Conservation (phyloP, 768 basidiomycete species). For the Tricholoma bakamatsutake region DNA sequence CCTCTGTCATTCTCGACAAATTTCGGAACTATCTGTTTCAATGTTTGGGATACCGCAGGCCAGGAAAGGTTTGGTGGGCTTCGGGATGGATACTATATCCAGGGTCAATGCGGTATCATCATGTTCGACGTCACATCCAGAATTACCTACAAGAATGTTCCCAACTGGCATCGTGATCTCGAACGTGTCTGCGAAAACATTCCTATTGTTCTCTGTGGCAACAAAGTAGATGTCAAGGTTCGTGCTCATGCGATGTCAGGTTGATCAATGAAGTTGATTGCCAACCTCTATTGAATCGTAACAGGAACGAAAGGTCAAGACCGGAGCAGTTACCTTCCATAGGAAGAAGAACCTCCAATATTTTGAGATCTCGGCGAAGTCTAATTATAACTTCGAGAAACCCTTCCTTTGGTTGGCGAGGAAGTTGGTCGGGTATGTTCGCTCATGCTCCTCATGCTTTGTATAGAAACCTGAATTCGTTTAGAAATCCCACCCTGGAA, state of each 20-base stretch:
- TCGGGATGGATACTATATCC: constrained; percentile 94
- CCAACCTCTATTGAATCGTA: constrained; percentile 5
- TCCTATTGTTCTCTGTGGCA: constrained; percentile 98
- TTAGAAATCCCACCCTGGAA: constrained; percentile 79
- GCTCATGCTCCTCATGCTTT: not conserved
- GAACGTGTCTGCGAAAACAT: constrained; percentile 99
- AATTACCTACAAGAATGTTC: constrained; percentile 99
- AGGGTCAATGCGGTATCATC: constrained; percentile 99
- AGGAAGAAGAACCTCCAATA: constrained; percentile 99
- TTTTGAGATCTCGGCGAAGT: constrained; percentile 99
- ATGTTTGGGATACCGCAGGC: constrained; percentile 99
- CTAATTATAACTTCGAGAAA: constrained; percentile 99
- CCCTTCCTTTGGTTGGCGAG: constrained; percentile 99
- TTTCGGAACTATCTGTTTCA: constrained; percentile 98
- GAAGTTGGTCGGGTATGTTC: constrained; percentile 89
- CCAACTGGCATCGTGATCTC: constrained; percentile 99
- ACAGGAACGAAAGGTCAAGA: constrained; percentile 99
- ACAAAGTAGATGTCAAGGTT: constrained; percentile 99
- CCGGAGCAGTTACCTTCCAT: constrained; percentile 97
- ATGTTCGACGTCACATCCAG: constrained; percentile 99
- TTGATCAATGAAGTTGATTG: constrained; percentile 6
- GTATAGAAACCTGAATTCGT: not conserved
- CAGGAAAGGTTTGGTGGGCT: constrained; percentile 99
- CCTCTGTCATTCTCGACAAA: constrained; percentile 95
- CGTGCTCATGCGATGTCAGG: constrained; percentile 18